Evolutionary conservation across 352 stramenopile species (phyloP).

Genomic region (Phytophthora citricola): DNA sequence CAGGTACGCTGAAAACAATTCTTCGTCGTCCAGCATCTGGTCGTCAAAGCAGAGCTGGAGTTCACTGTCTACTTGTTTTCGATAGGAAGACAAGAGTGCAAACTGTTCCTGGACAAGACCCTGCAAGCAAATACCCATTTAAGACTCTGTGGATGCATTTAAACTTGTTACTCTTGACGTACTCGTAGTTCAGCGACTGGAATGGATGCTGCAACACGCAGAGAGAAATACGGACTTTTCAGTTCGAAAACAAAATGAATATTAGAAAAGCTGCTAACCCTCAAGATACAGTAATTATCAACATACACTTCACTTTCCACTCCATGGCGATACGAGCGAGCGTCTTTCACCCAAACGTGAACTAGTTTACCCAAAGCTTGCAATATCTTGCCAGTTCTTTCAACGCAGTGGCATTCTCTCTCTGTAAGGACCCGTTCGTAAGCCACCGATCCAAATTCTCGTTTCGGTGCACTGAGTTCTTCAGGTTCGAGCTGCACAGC

Average conservation of each 20-base stretch:
- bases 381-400: conserved; percentile 35
- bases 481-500: conserved; percentile 1
- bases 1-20: conserved; percentile 53
- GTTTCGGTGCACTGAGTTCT: background rate
- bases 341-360: conserved; percentile 70
- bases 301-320: conserved; percentile 50
- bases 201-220: conserved; percentile 53
- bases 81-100: conserved; percentile 47
- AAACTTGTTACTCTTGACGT: conserved; percentile 2
- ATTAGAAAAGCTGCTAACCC: background rate
- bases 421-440: conserved; percentile 57
- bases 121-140: conserved; percentile 5
- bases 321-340: conserved; percentile 54
- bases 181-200: conserved; percentile 57
- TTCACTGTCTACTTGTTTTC: conserved; percentile 41
- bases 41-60: conserved; percentile 57
- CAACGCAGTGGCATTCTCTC: conserved; percentile 47
- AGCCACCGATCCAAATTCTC: conserved; percentile 23
- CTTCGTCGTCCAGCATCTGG: conserved; percentile 46
- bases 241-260: background rate
- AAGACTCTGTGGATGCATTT: background rate
- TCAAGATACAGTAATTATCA: too few species aligned
- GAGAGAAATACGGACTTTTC: conserved; percentile 41
- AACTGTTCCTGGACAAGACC: conserved; percentile 57
- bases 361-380: conserved; percentile 44